Evolutionary conservation across 768 basidiomycete genomes (phyloP), one percentile per base, ranked within the genome.

Genomic region (Tricholoma saponaceum): DNA sequence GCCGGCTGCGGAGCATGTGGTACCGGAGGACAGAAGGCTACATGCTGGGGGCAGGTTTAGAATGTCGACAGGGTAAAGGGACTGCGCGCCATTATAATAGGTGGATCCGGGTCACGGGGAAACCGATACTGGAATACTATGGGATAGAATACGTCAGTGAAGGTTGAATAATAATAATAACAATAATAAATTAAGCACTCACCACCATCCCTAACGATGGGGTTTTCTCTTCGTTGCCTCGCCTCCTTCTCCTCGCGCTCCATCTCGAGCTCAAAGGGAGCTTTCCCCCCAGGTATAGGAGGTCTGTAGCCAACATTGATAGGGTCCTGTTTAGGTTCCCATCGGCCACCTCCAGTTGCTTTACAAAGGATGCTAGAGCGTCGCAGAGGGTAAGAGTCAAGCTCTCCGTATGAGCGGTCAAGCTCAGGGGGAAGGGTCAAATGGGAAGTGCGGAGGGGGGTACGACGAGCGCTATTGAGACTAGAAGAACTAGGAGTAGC

Each of bases 281-380:
- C 82, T 64, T 88, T 89, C 64, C 78, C 79, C 8, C 88, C 88
- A 1, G 85, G 85, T 41, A 84, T 69, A 33, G 83, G 81, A n/a
- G 83, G 70, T 12, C 85, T 80, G 60, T 79, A 75, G 52, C 79
- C 80, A 65, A 74, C 70, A 56, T 78, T 62, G 60, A 71, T 73
- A 1, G 78, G 72, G 9, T 71, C 70, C 28, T 78, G 79, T 64
- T 85, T 86, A 32, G 90, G 90, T 61, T 83, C 81, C 90, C 90
- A 92, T 32, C 90, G 83, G 14, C 90, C 90, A 13, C 89, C 89
- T 47, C 90, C 90, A 18, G 83, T 82, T 1, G 85, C 86, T 64
- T 92, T 92, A 74, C 90, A 92, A 13, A 90, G 77, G 51, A 80
- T 74, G 63, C 81, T 83, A 2, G 84, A 81, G 55, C 83, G 82